Base-by-base conservation (phyloP, 345 rosid genomes). In the Murraya koenigii region DNA sequence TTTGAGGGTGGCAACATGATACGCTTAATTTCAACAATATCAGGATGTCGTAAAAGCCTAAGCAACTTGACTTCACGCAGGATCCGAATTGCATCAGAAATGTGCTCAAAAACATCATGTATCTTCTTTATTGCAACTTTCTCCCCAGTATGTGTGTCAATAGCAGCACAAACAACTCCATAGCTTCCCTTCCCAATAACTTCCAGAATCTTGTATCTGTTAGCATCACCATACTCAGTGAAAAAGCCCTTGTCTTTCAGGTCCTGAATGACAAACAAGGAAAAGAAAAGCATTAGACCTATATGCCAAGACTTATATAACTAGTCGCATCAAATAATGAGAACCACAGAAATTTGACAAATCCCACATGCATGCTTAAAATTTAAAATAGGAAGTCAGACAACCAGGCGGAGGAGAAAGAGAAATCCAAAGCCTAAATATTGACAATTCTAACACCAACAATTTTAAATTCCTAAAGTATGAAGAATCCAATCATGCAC, bases 151-250 rank as follows among this genome's bases (percentile, higher is more conserved):
- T 91, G 99, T 0, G 97, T 92, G 86, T 96, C 99, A 76, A 90
- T 85, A 17, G 97, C 99, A 23, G 98, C 97, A 84, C 99, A 96
- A 72, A 96, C 99, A 78, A 94, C 97, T 72, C 98, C 99, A 76
- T 96, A 96, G 91, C 99, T 94, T 80, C 98, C 99, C 84, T 93
- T 96, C 22, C 97, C 97, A 65, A 96, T 88, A 30, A 96, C 95
- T 86, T 94, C 97, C 69, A 96, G 85, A 80, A 94, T 87, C 75
- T 85, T 90, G 71, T 96, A 94, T 77, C 95, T 87, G 75, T 94
- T 96, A 20, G 99, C 97, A 86, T 96, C 99, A 35, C 95, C 98
- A 54, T 94, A 96, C 87, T 94, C 99, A 0, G 97, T 91, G 92
- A 96, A 96, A 81, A 96, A 92, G 20, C 92, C 97, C 82, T 87